Percentiles rank a stretch among this genome's conserved stretches.
Evolutionary conservation across 2,329 filamentous ascomycete species (phyloP).

Genomic region (Ascochyta clinopodiicola): DNA sequence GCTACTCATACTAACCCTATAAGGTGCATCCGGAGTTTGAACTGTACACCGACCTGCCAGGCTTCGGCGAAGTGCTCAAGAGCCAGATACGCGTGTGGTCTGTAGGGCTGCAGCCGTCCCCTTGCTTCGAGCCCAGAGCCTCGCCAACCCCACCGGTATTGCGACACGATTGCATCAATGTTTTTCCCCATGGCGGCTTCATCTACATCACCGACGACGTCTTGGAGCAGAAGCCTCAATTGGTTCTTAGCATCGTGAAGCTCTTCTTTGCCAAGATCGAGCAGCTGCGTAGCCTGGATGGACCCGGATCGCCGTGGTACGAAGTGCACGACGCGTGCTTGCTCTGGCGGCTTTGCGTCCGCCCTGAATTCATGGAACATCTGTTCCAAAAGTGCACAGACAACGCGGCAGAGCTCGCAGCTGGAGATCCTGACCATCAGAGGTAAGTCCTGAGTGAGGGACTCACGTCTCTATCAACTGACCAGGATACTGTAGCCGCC

Average conservation of each 20-base stretch:
- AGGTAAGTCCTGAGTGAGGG: constrained; percentile 16
- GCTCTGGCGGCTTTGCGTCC: constrained; percentile 42
- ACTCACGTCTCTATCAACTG: not conserved
- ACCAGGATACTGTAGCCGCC: constrained; percentile 18
- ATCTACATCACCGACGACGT: constrained; percentile 55
- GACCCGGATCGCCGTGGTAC: constrained; percentile 23
- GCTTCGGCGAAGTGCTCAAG: constrained; percentile 42
- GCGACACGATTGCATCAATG: constrained; percentile 35
- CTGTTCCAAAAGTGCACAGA: constrained; percentile 29
- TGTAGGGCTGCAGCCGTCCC: constrained; percentile 36
- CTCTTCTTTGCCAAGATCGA: constrained; percentile 42
- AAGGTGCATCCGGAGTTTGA: constrained; percentile 44
- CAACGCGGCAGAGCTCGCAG: constrained; percentile 26
- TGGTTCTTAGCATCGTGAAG: constrained; percentile 48
- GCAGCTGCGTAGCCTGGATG: constrained; percentile 20
- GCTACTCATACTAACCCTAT: constrained; percentile 11
- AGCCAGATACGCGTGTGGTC: constrained; percentile 42
- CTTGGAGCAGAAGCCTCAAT: constrained; percentile 47
- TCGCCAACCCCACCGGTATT: constrained; percentile 19
- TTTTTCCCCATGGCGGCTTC: constrained; percentile 49
- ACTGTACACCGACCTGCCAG: constrained; percentile 38
- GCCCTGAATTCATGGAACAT: constrained; percentile 40
- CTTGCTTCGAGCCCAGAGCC: constrained; percentile 24
- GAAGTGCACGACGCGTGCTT: constrained; percentile 30
- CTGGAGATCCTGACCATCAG: constrained; percentile 21